Percentiles rank a stretch among this genome's conserved stretches.
Conservation (phyloP, 129 eudicot species). For the Sambucus nigra region DNA sequence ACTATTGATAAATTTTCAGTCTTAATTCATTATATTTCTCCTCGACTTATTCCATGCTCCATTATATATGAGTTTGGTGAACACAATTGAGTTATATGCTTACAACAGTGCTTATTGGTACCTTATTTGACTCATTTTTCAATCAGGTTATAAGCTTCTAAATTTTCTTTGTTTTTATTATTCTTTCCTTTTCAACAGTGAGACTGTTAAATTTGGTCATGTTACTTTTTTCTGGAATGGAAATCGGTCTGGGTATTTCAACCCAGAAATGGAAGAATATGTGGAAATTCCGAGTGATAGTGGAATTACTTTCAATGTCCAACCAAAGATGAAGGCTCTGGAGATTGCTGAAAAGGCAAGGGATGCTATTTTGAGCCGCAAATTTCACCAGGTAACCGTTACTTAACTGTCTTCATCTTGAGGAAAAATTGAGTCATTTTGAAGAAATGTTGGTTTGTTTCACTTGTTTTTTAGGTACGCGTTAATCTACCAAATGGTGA, state of each 20-base stretch:
- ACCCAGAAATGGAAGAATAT: slow-evolving; percentile 75
- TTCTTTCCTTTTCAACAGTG: slow-evolving; percentile 31
- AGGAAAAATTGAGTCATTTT: not conserved
- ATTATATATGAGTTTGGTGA: no score
- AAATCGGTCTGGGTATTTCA: slow-evolving; percentile 87
- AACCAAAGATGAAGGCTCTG: slow-evolving; percentile 90
- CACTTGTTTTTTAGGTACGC: slow-evolving; percentile 48
- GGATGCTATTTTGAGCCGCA: slow-evolving; percentile 74
- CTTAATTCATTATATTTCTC: no score
- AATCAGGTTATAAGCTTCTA: no score
- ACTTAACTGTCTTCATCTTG: not conserved
- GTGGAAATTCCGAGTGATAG: slow-evolving; percentile 88
- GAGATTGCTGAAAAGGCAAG: slow-evolving; percentile 88
- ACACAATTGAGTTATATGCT: no score
- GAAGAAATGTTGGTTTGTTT: not conserved
- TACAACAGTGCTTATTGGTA: no score
- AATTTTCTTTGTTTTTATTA: no score
- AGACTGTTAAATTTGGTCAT: slow-evolving; percentile 93
- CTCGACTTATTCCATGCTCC: no score
- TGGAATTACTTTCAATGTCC: slow-evolving; percentile 79
- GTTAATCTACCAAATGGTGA: slow-evolving; percentile 89
- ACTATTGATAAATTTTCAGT: no score
- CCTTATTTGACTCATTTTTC: no score
- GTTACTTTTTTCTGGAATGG: slow-evolving; percentile 99
- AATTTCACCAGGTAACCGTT: slow-evolving; percentile 63